Evolutionary conservation across 2,329 filamentous ascomycete genomes (phyloP).

Genomic region (Trichoderma breve): DNA sequence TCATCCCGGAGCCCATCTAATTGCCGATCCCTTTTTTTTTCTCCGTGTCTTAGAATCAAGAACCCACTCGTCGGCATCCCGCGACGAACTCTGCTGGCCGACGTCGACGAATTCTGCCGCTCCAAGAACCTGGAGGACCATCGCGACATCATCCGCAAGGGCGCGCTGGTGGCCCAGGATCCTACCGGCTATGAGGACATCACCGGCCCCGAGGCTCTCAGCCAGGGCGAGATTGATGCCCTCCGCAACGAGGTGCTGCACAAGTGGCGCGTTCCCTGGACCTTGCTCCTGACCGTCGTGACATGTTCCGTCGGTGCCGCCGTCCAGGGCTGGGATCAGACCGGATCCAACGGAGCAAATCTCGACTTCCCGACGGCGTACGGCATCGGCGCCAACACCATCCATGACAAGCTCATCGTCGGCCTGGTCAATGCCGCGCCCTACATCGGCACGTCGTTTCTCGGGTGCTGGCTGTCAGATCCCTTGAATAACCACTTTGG

Average conservation of each 20-base stretch:
- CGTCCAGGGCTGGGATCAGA: conserved; percentile 70
- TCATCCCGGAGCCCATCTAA: conserved; percentile 7
- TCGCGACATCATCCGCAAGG: conserved; percentile 59
- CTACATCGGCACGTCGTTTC: conserved; percentile 47
- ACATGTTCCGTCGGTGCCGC: conserved; percentile 68
- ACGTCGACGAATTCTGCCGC: conserved; percentile 62
- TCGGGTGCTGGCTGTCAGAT: conserved; percentile 66
- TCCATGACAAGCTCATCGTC: conserved; percentile 49
- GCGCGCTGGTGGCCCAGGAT: conserved; percentile 71
- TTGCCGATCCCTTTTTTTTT: not conserved
- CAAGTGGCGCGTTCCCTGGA: conserved; percentile 63
- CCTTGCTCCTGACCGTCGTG: conserved; percentile 64
- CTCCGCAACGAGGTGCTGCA: conserved; percentile 63
- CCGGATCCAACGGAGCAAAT: conserved; percentile 62
- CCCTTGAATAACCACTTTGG: conserved; percentile 51
- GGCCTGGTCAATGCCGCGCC: conserved; percentile 65
- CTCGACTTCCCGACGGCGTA: conserved; percentile 58
- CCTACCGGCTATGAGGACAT: conserved; percentile 62
- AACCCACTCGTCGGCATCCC: conserved; percentile 54
- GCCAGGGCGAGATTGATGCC: conserved; percentile 56
- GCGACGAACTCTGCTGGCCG: conserved; percentile 47
- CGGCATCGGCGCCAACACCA: conserved; percentile 37
- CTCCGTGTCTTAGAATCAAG: conserved; percentile 35
- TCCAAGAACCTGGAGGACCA: conserved; percentile 59
- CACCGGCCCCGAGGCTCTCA: conserved; percentile 54